Percentiles rank a stretch among this genome's conserved stretches.
Evolutionary conservation across 148 eudicot genomes (phyloP).

Genomic region (Rhododendron ferrugineum): DNA sequence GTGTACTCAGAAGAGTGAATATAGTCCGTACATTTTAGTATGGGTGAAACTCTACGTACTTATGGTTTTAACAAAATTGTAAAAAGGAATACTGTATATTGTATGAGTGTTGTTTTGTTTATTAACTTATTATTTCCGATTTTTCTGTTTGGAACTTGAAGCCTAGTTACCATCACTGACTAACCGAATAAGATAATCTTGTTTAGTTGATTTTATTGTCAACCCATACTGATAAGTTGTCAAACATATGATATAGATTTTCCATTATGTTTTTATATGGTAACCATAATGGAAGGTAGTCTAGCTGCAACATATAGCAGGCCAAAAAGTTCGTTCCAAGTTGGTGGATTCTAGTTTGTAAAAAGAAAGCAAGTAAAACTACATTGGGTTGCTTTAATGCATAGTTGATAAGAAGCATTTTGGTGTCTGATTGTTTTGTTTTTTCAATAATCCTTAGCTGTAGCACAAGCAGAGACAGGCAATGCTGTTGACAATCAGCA

Average conservation of each 20-base stretch:
- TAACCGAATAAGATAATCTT: background rate
- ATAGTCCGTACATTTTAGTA: background rate
- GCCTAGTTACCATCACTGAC: background rate
- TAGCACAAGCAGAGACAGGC: constrained; percentile 43
- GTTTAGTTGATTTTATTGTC: constrained; percentile 1
- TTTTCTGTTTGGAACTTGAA: background rate
- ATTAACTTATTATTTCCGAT: background rate
- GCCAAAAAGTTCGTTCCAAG: background rate
- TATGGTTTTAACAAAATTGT: no score
- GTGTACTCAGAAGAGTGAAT: background rate
- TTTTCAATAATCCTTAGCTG: constrained; percentile 25
- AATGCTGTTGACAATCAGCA: constrained; percentile 53
- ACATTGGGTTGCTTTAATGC: background rate
- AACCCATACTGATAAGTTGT: background rate
- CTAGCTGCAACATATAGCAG: background rate
- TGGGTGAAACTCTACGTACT: background rate
- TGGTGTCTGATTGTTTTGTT: constrained; percentile 8
- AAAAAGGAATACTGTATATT: no score
- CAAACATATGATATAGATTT: background rate
- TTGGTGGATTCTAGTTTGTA: constrained; percentile 8
- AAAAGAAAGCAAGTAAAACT: background rate
- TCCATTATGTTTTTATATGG: background rate
- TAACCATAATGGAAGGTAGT: background rate
- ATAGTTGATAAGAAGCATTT: background rate
- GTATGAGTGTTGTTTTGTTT: no score